A percentile compares a stretch with the other conserved stretches of the same genome.
Evolutionary conservation across 805 yeast genomes (phyloP).

Genomic region (Metschnikowia aberdeeniae): DNA sequence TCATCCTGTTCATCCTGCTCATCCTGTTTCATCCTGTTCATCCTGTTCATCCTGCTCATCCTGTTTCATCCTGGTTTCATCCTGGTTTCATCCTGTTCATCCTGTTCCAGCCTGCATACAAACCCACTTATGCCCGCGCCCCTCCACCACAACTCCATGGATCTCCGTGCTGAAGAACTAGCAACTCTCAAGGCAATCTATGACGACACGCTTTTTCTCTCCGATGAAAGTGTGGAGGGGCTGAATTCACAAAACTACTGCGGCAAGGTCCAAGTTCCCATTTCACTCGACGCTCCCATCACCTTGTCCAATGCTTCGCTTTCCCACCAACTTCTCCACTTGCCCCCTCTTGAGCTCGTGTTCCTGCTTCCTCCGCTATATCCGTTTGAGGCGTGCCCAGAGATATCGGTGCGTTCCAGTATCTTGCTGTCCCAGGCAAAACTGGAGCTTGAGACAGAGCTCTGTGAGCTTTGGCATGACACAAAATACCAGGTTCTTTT

Average conservation of each 20-base stretch:
- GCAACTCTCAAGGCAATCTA: slow-evolving; percentile 39
- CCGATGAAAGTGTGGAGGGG: neutral
- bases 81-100: too few relatives aligned
- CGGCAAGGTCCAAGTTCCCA: slow-evolving; percentile 7
- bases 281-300: slow-evolving; percentile 10
- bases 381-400: slow-evolving; percentile 30
- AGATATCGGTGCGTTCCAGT: slow-evolving; percentile 21
- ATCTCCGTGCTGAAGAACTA: slow-evolving; percentile 34
- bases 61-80: too few relatives aligned
- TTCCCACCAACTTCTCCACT: slow-evolving; percentile 15
- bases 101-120: too few relatives aligned
- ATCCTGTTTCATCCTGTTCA: too few relatives aligned
- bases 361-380: slow-evolving; percentile 32
- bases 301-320: neutral
- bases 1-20: too few relatives aligned
- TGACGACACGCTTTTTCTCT: slow-evolving; percentile 26
- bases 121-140: too few relatives aligned
- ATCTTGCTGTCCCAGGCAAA: slow-evolving; percentile 27
- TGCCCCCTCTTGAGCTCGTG: slow-evolving; percentile 29
- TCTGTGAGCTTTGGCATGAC: slow-evolving; percentile 32
- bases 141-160: slow-evolving; percentile 6
- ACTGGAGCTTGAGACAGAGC: slow-evolving; percentile 10
- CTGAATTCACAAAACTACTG: neutral
- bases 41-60: too few relatives aligned
- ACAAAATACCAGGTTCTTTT: slow-evolving; percentile 38